Evolutionary conservation across 2,329 filamentous ascomycete genomes (phyloP).

Genomic region (Botrytis byssoidea): DNA sequence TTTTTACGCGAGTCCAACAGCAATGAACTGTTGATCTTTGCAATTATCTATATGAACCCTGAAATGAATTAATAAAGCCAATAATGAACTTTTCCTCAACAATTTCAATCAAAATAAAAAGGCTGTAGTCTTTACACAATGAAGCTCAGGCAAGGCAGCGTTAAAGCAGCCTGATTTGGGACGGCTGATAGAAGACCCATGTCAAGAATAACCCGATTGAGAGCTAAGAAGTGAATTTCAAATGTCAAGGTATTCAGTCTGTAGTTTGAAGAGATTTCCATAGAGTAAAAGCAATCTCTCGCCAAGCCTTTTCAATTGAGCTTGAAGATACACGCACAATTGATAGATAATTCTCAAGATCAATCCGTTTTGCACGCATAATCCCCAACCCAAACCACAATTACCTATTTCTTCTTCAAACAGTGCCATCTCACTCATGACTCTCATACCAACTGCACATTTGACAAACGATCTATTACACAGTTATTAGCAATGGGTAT

Average conservation of each 20-base stretch:
- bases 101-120: neutral
- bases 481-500: neutral
- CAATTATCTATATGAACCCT: neutral
- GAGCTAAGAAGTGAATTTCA: neutral
- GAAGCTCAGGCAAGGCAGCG: neutral
- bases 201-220: neutral
- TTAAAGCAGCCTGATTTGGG: neutral
- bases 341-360: neutral
- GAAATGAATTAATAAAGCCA: neutral
- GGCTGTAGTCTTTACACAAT: neutral
- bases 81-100: neutral
- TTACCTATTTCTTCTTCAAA: neutral
- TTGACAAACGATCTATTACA: neutral
- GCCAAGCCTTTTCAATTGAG: neutral
- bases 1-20: neutral
- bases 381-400: neutral
- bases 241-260: neutral
- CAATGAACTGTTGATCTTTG: neutral
- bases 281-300: neutral
- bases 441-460: accelerated
- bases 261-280: neutral
- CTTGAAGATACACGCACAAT: neutral
- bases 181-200: neutral
- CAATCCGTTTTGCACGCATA: neutral
- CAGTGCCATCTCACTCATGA: too few species aligned